Evolutionary conservation across 108 stramenopile species (phyloP).

Genomic region (Mediolabrus comicus): DNA sequence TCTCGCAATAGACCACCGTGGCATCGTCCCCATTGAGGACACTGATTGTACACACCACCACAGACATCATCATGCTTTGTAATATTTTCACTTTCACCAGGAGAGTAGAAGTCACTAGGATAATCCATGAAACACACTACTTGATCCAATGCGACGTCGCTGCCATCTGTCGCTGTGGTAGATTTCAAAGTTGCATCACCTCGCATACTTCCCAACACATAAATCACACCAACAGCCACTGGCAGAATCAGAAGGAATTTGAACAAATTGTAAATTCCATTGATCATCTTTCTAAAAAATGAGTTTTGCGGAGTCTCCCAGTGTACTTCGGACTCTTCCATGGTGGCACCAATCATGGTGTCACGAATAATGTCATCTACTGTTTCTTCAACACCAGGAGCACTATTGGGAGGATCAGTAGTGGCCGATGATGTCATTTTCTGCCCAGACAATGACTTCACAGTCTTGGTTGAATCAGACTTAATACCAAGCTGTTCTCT

Average conservation of each 20-base stretch:
- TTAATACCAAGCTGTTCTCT: not conserved
- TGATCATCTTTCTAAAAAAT: not conserved
- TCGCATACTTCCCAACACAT: not conserved
- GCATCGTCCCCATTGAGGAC: constrained; percentile 47
- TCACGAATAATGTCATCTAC: not conserved
- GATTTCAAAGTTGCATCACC: not conserved
- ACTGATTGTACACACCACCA: constrained; percentile 18
- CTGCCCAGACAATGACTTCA: not conserved
- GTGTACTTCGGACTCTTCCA: not conserved
- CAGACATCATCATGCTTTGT: constrained; percentile 5
- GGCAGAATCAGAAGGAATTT: not conserved
- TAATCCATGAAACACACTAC: constrained; percentile 14
- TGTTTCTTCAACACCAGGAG: not conserved
- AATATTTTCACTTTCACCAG: constrained; percentile 10
- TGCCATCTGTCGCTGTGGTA: not conserved
- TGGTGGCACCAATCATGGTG: too few species aligned
- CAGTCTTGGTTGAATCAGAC: not conserved
- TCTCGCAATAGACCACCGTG: constrained; percentile 31
- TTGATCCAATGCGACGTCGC: not conserved
- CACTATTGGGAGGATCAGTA: not conserved
- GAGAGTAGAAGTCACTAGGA: constrained; percentile 14
- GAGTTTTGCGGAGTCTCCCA: not conserved
- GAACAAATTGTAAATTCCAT: not conserved
- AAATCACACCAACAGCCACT: not conserved
- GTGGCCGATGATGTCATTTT: not conserved